phyloP scores from a whole-genome alignment of 1,284 basidiomycete species.

The Trametes pubescens region DNA sequence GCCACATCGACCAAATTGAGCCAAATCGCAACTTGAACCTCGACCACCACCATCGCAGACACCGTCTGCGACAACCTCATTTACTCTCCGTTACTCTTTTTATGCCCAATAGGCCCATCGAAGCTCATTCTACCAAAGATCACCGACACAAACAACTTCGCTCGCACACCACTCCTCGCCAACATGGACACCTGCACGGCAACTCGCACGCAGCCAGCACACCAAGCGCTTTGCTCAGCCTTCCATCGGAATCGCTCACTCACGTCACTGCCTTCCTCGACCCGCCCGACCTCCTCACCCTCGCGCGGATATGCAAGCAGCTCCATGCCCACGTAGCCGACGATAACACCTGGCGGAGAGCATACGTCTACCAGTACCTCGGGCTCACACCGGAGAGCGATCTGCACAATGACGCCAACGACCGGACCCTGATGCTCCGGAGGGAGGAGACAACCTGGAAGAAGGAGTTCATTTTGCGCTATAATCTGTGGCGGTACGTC shows the following conservation, averaged over 20 bases:
- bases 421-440: slow-evolving; percentile 58
- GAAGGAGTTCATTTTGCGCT: slow-evolving; percentile 68
- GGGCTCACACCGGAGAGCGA: slow-evolving; percentile 70
- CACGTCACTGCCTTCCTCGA: slow-evolving; percentile 83
- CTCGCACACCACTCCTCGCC: slow-evolving; percentile 41
- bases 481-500: slow-evolving; percentile 61
- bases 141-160: slow-evolving; percentile 37
- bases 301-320: slow-evolving; percentile 61
- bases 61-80: slow-evolving; percentile 39
- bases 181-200: slow-evolving; percentile 59
- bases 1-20: slow-evolving; percentile 30
- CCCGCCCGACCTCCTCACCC: slow-evolving; percentile 66
- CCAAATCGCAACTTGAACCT: slow-evolving; percentile 32
- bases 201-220: slow-evolving; percentile 28
- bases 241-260: slow-evolving; percentile 80
- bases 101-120: slow-evolving; percentile 62
- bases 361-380: slow-evolving; percentile 78
- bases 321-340: slow-evolving; percentile 75
- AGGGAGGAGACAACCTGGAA: slow-evolving; percentile 69
- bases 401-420: slow-evolving; percentile 44
- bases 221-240: slow-evolving; percentile 51
- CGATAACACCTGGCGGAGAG: slow-evolving; percentile 86
- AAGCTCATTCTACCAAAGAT: slow-evolving; percentile 46
- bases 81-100: slow-evolving; percentile 44
- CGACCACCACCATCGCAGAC: slow-evolving; percentile 44